Evolutionary conservation across 2,329 filamentous ascomycete species (phyloP), one percentile per base, ranked within the genome.

Genomic region (Ascochyta clinopodiicola): DNA sequence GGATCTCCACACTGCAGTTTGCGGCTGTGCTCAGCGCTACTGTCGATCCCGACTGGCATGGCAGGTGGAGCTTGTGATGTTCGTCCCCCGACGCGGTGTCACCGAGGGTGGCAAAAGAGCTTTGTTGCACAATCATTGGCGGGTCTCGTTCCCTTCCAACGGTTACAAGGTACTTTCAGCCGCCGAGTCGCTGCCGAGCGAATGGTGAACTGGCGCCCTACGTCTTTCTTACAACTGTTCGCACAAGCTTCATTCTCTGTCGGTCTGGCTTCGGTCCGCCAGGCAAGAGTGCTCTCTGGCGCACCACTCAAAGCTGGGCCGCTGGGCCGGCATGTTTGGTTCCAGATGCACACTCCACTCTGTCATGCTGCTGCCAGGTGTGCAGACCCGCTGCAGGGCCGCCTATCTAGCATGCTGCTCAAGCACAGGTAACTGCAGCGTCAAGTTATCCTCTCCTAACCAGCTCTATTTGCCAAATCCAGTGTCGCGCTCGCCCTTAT

Each of bases 231-330:
- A 43, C 50, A 57, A 39, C 44, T 47, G 44, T 50, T 56, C n/a
- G 60, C 52, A 50, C 57, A 49, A 58, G 55, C 51, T 24, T 9
- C 22, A 50, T 55, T 51, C 53, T 56, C 46, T 47, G 34, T 37
- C 37, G 25, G 36, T 43, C 25, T 47, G 43, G n/a, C 17, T 42
- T 40, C 54, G 55, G 29, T 10, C 45, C 51, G 37, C 51, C 40
- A 50, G 17, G 45, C 40, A 36, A 29, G 37, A 45, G 40, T 44
- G n/a, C 39, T 29, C 39, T 31, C 35, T 44, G 57, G 39, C 50
- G 44, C 53, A 44, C 53, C 46, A 38, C 45, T 27, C 51, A 46
- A 49, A 49, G 43, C 46, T 54, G 56, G 64, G 61, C 65, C 67
- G 61, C 58, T 62, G 59, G 25, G 56, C 38, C 59, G 58, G 43